Evolutionary conservation across 169 alveolate species (phyloP).

Genomic region (Prorocentrum cordatum): DNA sequence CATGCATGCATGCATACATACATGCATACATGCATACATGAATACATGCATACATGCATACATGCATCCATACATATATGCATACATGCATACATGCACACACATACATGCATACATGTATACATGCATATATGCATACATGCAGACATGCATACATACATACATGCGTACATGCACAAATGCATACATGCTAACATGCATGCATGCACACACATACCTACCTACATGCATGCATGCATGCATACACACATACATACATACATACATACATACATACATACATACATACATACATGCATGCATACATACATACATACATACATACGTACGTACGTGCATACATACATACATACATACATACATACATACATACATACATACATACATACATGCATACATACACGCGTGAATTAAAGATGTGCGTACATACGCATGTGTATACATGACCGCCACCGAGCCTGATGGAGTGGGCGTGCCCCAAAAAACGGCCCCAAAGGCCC

Average conservation of each 20-base stretch:
- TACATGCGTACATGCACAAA: not conserved
- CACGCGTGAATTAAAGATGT: not conserved
- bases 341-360: too few species aligned
- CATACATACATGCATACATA: not conserved
- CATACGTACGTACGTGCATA: not conserved
- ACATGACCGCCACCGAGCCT: too few species aligned
- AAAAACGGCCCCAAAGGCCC: too few species aligned
- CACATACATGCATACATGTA: not conserved
- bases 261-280: not conserved
- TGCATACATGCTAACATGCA: too few species aligned
- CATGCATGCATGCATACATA: not conserved
- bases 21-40: not conserved
- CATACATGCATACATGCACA: not conserved
- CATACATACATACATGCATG: not conserved
- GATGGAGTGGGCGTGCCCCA: too few species aligned
- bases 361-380: not conserved
- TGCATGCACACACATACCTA: too few species aligned
- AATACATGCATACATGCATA: not conserved
- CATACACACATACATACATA: not conserved
- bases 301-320: not conserved
- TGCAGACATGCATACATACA: not conserved
- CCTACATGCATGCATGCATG: too few species aligned
- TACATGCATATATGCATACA: not conserved
- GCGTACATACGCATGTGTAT: too few species aligned
- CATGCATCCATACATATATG: not conserved